A percentile compares a stretch with the other conserved stretches of the same genome.
Evolutionary conservation across 805 yeast genomes (phyloP).

Genomic region (Wickerhamia fluorescens): DNA sequence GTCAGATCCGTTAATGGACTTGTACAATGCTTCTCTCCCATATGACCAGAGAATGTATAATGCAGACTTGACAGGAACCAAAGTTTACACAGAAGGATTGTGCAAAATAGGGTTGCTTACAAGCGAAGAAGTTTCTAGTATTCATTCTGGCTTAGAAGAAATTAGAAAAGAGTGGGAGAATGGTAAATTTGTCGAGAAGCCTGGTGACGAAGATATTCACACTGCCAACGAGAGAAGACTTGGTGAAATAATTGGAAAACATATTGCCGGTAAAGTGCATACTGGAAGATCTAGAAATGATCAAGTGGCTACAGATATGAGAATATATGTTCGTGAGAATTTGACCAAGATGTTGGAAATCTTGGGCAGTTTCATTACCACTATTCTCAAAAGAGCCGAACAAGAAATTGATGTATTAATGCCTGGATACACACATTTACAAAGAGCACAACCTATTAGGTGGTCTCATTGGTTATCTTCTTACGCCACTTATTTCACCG

Average conservation of each 20-base stretch:
- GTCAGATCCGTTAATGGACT: conserved; percentile 94
- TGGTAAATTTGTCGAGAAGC: conserved; percentile 61
- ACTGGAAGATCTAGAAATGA: conserved; percentile 99
- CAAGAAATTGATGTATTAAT: conserved; percentile 83
- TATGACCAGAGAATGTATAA: conserved; percentile 92
- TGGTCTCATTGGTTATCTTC: conserved; percentile 97
- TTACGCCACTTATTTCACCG: conserved; percentile 90
- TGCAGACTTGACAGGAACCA: conserved; percentile 91
- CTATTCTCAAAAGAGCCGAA: conserved; percentile 69
- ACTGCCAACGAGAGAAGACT: conserved; percentile 97
- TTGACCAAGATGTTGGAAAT: conserved; percentile 53
- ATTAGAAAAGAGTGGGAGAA: conserved; percentile 79
- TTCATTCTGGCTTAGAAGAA: conserved; percentile 72
- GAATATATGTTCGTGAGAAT: conserved; percentile 82
- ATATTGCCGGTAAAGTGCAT: conserved; percentile 95
- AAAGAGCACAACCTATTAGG: conserved; percentile 98
- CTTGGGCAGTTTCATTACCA: conserved; percentile 56
- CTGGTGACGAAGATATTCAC: conserved; percentile 96
- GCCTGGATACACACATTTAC: conserved; percentile 99
- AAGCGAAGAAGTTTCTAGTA: conserved; percentile 64
- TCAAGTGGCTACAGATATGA: conserved; percentile 99
- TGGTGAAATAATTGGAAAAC: conserved; percentile 91
- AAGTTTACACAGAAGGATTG: conserved; percentile 85
- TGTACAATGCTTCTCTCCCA: conserved; percentile 94
- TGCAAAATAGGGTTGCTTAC: conserved; percentile 71